Base-by-base conservation (phyloP, 1,284 basidiomycete genomes). In the Exobasidium rhododendri region DNA sequence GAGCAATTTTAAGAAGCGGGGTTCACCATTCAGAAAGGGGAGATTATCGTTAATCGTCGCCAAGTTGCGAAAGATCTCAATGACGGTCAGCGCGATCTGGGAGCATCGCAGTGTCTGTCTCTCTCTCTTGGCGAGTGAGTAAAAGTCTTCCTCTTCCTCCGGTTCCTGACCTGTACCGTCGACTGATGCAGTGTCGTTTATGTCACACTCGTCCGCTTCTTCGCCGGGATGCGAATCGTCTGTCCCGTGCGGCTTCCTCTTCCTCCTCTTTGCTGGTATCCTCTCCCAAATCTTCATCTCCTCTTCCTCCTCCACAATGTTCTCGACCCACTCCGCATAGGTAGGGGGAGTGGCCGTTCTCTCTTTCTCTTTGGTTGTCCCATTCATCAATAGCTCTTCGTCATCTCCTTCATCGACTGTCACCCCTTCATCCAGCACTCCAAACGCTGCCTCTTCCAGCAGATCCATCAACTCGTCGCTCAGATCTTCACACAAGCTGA, bases 61-160 rank as follows among this genome's bases (percentile, higher is more conserved):
- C 66, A 96, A 84, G 81, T 96, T 97, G 54, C 92, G 89, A 56
- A 97, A 82, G 69, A 97, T 87, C 75, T 90, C 92, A 52, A 89
- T 80, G 46, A 90, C 83, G 1, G 87, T 83, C 30, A 92, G 83
- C 46, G 94, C 84, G 55, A 88, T 81, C 62, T 89, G 88, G 28
- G 84, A 87, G 29, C 56, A 59, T 14, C 69, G 71, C 46, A 74
- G 66, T 1, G 62, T 62, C 5, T 51, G 50, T 4, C 67, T 67
- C 49, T 76, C 73, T 35, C 64, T 55, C 45, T 65, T 44, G 24
- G 26, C n/a, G 22, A 31, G 29, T 24, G 28, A 17, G 47, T 24
- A 29, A 59, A 24, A 31, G 35, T 49, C 46, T 26, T 50, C 26
- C 20, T 26, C 53, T 55, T 46, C 53, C n/a, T 54, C 51, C 17